These are phyloP conservation scores for Backusella parvicylindrica DNA, from an alignment of 192 early-diverging fungal species.

Conservation along the genomic window DNA sequence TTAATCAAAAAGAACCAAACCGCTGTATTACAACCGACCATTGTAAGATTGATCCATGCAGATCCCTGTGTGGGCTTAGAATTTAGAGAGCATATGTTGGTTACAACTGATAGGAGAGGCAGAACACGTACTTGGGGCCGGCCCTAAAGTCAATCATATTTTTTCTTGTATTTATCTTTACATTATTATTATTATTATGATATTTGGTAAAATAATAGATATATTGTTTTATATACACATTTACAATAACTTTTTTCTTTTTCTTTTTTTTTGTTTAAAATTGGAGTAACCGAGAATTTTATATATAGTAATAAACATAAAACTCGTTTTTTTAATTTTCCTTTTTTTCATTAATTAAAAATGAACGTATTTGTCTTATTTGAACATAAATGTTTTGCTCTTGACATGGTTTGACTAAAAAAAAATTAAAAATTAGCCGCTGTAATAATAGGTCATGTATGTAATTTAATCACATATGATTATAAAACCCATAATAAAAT, in stretches of 20 bases:
- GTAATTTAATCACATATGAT: too few relatives aligned
- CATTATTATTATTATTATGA: not conserved
- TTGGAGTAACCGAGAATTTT: too few relatives aligned
- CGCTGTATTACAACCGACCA: slow-evolving; percentile 16
- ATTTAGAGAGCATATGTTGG: slow-evolving; percentile 13
- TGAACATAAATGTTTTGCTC: not conserved
- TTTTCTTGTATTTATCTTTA: not conserved
- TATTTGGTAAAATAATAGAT: not conserved
- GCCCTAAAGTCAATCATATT: slow-evolving; percentile 6
- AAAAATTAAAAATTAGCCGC: too few relatives aligned
- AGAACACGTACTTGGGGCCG: slow-evolving; percentile 29
- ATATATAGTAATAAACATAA: not conserved
- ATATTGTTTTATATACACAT: not conserved
- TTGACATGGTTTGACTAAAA: not conserved
- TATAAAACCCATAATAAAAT: too few relatives aligned
- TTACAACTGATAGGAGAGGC: slow-evolving; percentile 32
- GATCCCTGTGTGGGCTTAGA: slow-evolving; percentile 21
- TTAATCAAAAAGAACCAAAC: slow-evolving; percentile 19
- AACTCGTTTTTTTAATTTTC: not conserved
- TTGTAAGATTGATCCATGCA: slow-evolving; percentile 12
- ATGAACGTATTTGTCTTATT: too few relatives aligned
- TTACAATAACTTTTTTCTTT: too few relatives aligned
- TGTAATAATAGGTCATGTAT: too few relatives aligned
- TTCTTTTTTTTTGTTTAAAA: too few relatives aligned
- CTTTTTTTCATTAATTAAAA: too few relatives aligned